These are phyloP conservation scores for Botrytis byssoidea DNA, from an alignment of 2,329 filamentous ascomycete genomes.

Conservation along the genomic window DNA sequence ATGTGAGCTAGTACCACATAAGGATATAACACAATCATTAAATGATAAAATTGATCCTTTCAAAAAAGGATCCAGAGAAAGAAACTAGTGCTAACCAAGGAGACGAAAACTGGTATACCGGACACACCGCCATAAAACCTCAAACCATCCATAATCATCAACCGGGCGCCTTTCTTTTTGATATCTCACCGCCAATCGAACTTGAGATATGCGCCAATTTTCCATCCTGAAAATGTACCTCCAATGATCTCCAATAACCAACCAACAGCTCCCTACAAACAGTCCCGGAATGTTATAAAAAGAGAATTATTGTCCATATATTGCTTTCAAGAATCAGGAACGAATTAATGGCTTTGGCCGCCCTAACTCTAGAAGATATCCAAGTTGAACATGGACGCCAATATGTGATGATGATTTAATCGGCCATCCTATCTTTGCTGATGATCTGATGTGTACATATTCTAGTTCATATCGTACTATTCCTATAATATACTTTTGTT, in stretches of 20 bases:
- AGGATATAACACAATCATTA: background rate
- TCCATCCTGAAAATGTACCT: background rate
- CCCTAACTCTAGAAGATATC: background rate
- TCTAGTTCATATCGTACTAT: background rate
- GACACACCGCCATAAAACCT: background rate
- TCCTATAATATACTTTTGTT: background rate
- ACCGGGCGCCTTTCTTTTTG: background rate
- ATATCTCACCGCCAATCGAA: background rate
- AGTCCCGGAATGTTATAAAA: background rate
- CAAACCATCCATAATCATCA: background rate
- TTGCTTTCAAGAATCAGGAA: background rate
- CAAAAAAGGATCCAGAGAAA: background rate
- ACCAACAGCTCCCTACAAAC: background rate
- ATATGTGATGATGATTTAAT: background rate
- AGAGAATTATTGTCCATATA: background rate
- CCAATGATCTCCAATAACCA: background rate
- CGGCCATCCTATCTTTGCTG: background rate
- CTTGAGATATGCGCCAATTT: background rate
- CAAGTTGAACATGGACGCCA: background rate
- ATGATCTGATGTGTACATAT: background rate
- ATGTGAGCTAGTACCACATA: background rate
- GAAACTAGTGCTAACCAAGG: background rate
- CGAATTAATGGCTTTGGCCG: background rate
- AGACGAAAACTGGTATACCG: background rate
- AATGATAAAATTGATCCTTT: background rate